Percentiles rank a stretch among this genome's conserved stretches.
These are phyloP conservation scores for Xylaria cubensis DNA, from an alignment of 495 filamentous ascomycete species.

Conservation along the genomic window DNA sequence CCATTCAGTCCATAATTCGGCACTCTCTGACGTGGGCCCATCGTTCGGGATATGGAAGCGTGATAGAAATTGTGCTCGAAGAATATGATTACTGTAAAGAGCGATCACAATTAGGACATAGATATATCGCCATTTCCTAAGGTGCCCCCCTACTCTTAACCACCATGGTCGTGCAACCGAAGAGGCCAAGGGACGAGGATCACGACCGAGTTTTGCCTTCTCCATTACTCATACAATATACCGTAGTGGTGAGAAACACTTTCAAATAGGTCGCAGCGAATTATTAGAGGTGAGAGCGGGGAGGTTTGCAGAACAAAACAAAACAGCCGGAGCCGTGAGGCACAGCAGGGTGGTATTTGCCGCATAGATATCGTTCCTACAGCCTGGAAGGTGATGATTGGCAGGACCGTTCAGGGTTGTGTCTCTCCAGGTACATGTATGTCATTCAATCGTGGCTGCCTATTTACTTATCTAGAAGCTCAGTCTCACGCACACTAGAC, in stretches of 20 bases:
- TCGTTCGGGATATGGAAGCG: slow-evolving; percentile 3
- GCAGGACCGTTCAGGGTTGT: not conserved
- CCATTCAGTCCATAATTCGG: slow-evolving; percentile 39
- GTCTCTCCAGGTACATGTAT: not conserved
- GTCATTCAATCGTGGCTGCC: not conserved
- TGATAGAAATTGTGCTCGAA: slow-evolving; percentile 10
- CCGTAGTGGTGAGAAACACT: not conserved
- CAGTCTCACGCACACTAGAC: not conserved
- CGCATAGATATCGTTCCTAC: not conserved
- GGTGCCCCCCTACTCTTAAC: not conserved
- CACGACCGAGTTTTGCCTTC: not conserved
- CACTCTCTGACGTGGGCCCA: not conserved
- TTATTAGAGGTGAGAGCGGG: slow-evolving; percentile 1
- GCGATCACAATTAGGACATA: slow-evolving; percentile 14
- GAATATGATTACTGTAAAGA: slow-evolving; percentile 2
- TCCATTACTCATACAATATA: slow-evolving; percentile 16
- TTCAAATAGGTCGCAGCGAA: not conserved
- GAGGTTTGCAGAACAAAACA: slow-evolving; percentile 1
- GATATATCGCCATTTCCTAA: slow-evolving; percentile 13
- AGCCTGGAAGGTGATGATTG: not conserved
- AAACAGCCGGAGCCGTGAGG: slow-evolving; percentile 9
- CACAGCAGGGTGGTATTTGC: slow-evolving; percentile 6
- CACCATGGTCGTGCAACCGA: slow-evolving; percentile 7
- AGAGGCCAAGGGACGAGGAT: not conserved
- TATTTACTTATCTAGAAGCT: not conserved